Conservation (phyloP, 2,329 filamentous ascomycete species). For the Byssoonygena ceratinophila region DNA sequence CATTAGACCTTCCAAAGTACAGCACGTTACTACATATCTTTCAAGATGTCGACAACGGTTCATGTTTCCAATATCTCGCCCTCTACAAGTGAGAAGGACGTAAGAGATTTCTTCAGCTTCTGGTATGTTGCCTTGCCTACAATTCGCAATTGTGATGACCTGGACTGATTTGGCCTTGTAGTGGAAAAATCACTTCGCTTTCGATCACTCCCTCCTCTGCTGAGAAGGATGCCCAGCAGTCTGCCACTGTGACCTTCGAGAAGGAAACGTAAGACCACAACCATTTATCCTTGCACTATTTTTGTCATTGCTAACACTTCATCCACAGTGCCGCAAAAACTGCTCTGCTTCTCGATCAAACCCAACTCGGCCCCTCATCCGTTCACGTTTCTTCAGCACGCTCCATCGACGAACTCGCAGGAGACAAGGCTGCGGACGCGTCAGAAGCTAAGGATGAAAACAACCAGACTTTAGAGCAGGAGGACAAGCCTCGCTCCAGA, state of each 20-base stretch:
- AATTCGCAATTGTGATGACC: neutral
- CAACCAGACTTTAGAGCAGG: constrained; percentile 67
- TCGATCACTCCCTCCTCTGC: constrained; percentile 55
- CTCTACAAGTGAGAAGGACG: constrained; percentile 76
- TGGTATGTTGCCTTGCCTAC: constrained; percentile 47
- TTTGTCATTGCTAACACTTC: neutral
- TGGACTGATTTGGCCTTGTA: constrained; percentile 28
- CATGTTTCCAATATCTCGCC: constrained; percentile 80
- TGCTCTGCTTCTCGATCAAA: constrained; percentile 92
- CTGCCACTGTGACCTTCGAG: constrained; percentile 89
- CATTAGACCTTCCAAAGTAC: no score
- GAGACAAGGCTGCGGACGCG: constrained; percentile 48
- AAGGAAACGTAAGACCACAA: constrained; percentile 58
- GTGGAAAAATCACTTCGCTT: constrained; percentile 82
- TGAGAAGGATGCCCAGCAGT: constrained; percentile 55
- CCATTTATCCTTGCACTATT: neutral
- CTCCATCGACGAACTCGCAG: constrained; percentile 53
- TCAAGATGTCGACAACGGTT: constrained; percentile 55
- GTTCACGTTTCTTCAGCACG: constrained; percentile 70
- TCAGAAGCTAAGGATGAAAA: constrained; percentile 45
- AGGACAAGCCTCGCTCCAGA: constrained; percentile 90
- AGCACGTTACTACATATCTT: neutral
- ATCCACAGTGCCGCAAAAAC: constrained; percentile 67
- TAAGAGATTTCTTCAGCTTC: constrained; percentile 96
- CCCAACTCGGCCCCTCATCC: constrained; percentile 65